Percentiles rank a stretch among this genome's conserved stretches.
Evolutionary conservation across 208 protist species (phyloP).

Genomic region (Leishmania amazonensis): DNA sequence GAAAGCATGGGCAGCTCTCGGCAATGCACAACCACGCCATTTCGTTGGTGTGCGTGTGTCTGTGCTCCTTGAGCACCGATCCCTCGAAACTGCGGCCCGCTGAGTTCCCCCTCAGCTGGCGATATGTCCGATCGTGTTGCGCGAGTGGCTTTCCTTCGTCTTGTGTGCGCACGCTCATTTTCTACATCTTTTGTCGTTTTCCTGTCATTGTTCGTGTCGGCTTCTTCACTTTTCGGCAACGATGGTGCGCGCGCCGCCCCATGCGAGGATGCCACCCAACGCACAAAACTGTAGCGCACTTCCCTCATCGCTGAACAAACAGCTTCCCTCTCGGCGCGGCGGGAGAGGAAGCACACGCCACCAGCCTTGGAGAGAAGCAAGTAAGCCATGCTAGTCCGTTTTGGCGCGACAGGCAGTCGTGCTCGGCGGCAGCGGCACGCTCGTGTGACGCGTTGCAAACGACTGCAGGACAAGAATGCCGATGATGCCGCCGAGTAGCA

Average conservation of each 20-base stretch:
- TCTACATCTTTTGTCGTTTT: background rate
- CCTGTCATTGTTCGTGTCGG: background rate
- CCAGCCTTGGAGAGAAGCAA: background rate
- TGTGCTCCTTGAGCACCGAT: background rate
- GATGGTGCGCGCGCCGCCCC: background rate
- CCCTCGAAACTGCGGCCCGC: background rate
- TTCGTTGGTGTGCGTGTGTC: background rate
- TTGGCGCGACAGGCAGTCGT: background rate
- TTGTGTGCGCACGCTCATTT: background rate
- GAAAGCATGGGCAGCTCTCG: background rate
- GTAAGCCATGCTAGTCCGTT: conserved; percentile 2
- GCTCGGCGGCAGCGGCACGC: conserved; percentile 16
- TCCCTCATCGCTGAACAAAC: background rate
- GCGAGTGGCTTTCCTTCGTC: background rate
- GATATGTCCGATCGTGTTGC: background rate
- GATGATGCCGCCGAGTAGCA: conserved; percentile 20
- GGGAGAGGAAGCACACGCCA: background rate
- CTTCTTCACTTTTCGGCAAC: background rate
- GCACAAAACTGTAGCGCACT: background rate
- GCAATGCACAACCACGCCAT: background rate
- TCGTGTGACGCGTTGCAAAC: conserved; percentile 16
- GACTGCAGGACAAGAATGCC: conserved; percentile 25
- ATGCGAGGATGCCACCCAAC: background rate
- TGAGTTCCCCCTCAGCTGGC: background rate
- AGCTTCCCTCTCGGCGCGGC: background rate